Evolutionary conservation across 106 monocot genomes (phyloP).

Genomic region (Apostasia ramifera): DNA sequence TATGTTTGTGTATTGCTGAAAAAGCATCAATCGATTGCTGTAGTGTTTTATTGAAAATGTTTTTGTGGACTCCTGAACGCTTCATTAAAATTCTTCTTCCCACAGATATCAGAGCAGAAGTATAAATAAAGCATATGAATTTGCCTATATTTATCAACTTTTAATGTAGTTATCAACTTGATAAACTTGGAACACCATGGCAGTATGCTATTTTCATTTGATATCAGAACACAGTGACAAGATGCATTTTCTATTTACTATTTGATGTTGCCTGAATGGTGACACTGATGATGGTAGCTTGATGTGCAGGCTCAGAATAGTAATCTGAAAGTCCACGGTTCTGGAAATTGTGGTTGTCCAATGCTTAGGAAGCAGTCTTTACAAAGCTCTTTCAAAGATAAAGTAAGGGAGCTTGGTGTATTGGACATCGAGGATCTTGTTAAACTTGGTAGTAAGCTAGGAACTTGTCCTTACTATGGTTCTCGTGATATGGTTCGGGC

Average conservation of each 20-base stretch:
- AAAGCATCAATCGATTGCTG: no score
- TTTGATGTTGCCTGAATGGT: not conserved
- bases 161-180: not conserved
- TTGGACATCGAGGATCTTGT: conserved; percentile 92
- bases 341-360: conserved; percentile 61
- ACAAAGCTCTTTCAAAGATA: conserved; percentile 42
- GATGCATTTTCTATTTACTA: not conserved
- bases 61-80: no score
- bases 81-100: no score
- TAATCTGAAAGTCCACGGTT: conserved; percentile 13
- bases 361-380: conserved; percentile 66
- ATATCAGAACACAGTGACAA: not conserved
- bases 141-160: no score
- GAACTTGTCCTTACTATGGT: conserved; percentile 93
- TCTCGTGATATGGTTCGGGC: conserved; percentile 58
- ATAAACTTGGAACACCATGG: not conserved
- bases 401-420: conserved; percentile 38
- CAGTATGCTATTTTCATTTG: not conserved
- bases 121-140: no score
- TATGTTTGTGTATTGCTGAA: no score
- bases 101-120: no score
- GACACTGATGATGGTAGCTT: not conserved
- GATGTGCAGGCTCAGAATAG: conserved; percentile 33
- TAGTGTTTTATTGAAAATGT: no score
- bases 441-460: conserved; percentile 65